These are phyloP conservation scores for Apophysomyces ossiformis DNA, from an alignment of 371 early-diverging fungal species.

Conservation along the genomic window DNA sequence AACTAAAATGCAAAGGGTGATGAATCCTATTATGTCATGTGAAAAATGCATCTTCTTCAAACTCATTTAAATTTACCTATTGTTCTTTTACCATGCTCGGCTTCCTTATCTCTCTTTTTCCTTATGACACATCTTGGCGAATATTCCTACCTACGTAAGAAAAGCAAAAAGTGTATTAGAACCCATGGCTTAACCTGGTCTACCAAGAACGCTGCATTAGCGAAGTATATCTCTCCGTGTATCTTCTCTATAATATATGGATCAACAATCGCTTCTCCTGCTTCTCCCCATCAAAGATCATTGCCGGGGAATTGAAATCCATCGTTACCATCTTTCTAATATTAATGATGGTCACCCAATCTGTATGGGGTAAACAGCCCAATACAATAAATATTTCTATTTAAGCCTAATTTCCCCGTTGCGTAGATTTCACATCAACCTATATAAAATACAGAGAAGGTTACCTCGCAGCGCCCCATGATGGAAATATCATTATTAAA, in stretches of 20 bases:
- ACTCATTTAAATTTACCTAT: neutral
- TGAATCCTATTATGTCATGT: neutral
- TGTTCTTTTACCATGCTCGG: neutral
- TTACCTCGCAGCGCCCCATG: conserved; percentile 26
- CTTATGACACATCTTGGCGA: conserved; percentile 23
- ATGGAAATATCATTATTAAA: conserved; percentile 30
- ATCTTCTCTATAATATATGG: conserved; percentile 37
- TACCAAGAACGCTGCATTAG: conserved; percentile 38
- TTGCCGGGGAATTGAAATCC: conserved; percentile 48
- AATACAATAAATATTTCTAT: neutral
- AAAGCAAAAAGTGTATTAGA: neutral
- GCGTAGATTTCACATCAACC: conserved; percentile 44
- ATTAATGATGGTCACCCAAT: conserved; percentile 45
- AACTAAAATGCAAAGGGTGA: too few relatives aligned
- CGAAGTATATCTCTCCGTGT: conserved; percentile 35
- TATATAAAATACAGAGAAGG: conserved; percentile 55
- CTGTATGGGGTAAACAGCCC: conserved; percentile 41
- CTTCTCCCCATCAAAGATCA: conserved; percentile 37
- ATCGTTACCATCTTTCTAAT: conserved; percentile 45
- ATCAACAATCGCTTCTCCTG: conserved; percentile 41
- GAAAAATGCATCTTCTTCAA: neutral
- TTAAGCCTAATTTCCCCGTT: neutral
- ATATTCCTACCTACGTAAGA: conserved; percentile 40
- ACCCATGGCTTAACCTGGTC: neutral
- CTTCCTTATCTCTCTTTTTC: neutral